Evolutionary conservation across 2,329 filamentous ascomycete genomes (phyloP), one percentile per base, ranked within the genome.

Genomic region (Pyricularia sp.): DNA sequence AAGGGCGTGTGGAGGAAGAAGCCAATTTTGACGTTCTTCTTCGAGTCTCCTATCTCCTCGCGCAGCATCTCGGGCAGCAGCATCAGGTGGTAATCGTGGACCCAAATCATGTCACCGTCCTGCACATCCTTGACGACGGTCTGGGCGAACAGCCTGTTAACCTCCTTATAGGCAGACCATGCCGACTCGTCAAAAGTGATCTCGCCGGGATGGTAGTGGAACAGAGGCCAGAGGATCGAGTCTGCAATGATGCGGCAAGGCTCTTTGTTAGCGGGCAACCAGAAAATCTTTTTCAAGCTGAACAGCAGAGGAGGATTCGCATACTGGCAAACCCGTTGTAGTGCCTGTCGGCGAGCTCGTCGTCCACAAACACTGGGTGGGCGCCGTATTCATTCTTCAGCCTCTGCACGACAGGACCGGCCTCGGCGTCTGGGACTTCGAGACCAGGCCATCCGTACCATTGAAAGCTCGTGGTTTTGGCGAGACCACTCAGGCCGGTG

Each of bases 361-460:
- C 93, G 71, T 94, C 91, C 76, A 98, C 89, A 78, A 97, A 97
- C 68, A 99, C 91, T 0, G 95, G 94, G 59, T 97, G 88, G 9
- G 94, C 94, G 73, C 91, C 90, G 79, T 97, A 94, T 75, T 97
- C 91, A 26, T 95, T 89, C 81, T 92, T 92, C 76, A 98, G 83
- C 72, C 91, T 88, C 76, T 90, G 85, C 76, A 88, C 90, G 78
- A 99, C 89, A 69, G 85, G 84, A 2, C 86, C 83, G 63, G 92
- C 86, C 79, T 98, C 94, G 69, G 88, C 86, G 72, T 96, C 92
- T 58, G 94, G 94, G 4, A 98, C 89, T 79, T 98, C 93, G 66
- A 97, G 82, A 55, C 95, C 95, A 0, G 95, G 94, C 94, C 95
- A 98, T 73, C 95, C 95, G 80, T 98, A 98, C 95, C 95, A 99